These are phyloP conservation scores for Xylariaceae sp. DNA, from an alignment of 2,329 filamentous ascomycete species.

Conservation along the genomic window DNA sequence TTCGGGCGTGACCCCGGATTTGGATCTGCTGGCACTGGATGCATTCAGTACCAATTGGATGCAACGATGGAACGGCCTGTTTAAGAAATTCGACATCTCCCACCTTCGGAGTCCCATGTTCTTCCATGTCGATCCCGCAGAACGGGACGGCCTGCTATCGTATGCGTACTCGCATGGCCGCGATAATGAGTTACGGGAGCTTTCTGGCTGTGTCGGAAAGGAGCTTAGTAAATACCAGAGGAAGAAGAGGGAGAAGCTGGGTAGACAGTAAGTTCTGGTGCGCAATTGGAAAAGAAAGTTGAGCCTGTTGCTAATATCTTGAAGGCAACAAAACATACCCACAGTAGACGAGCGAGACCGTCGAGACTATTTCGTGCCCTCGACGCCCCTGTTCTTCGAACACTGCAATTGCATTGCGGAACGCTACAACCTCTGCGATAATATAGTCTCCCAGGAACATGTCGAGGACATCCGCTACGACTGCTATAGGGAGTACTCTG, in stretches of 20 bases:
- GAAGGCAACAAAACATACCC: conserved; percentile 40
- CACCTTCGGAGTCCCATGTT: conserved; percentile 76
- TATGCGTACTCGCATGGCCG: conserved; percentile 58
- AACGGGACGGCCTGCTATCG: conserved; percentile 66
- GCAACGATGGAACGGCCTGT: conserved; percentile 63
- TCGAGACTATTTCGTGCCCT: conserved; percentile 65
- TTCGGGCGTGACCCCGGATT: conserved; percentile 18
- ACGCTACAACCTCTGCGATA: conserved; percentile 52
- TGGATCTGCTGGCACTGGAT: conserved; percentile 60
- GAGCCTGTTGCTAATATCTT: conserved; percentile 16
- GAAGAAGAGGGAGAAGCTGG: conserved; percentile 49
- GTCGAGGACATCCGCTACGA: conserved; percentile 58
- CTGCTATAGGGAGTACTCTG: conserved; percentile 39
- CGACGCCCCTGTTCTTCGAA: conserved; percentile 54
- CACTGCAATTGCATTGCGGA: conserved; percentile 54
- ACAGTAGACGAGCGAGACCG: conserved; percentile 60
- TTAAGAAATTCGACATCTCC: conserved; percentile 61
- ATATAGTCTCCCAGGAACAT: conserved; percentile 53
- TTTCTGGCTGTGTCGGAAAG: conserved; percentile 69
- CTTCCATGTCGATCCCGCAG: conserved; percentile 71
- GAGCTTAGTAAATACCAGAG: conserved; percentile 75
- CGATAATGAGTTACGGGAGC: conserved; percentile 62
- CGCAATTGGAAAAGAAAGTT: background rate
- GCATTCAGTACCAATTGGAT: conserved; percentile 60
- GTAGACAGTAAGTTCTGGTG: conserved; percentile 38